Percentiles rank a stretch among this genome's conserved stretches.
Conservation (phyloP, 345 rosid genomes). For the Gossypium sturtianum region DNA sequence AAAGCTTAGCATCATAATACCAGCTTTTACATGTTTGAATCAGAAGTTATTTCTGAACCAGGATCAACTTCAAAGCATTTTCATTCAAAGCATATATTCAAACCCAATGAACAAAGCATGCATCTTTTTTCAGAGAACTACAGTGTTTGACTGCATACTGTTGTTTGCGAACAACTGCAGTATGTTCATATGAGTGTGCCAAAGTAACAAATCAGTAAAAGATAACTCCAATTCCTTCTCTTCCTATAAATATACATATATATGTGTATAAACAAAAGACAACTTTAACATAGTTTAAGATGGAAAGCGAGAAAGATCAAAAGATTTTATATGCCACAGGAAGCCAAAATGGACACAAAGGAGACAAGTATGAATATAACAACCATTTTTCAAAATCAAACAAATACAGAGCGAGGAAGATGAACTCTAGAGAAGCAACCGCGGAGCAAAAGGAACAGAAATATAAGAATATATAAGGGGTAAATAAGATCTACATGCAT, state of each 20-base stretch:
- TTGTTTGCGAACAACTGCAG: background rate
- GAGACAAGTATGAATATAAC: background rate
- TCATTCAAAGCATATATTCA: background rate
- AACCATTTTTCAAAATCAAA: background rate
- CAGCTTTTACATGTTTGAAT: background rate
- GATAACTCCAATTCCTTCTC: background rate
- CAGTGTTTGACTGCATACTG: background rate
- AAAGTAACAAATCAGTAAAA: background rate
- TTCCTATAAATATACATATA: background rate
- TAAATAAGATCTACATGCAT: background rate
- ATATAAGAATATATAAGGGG: background rate
- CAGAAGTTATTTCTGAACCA: background rate
- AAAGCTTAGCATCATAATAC: background rate
- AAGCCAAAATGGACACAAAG: background rate
- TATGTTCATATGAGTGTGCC: background rate
- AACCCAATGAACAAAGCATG: background rate
- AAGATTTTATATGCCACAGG: too few relatives aligned
- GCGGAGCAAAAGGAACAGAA: background rate
- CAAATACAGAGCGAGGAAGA: background rate
- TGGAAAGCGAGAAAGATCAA: background rate
- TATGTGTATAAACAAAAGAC: background rate
- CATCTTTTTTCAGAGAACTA: background rate
- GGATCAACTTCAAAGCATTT: background rate
- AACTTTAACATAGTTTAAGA: background rate
- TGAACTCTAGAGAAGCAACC: background rate